A percentile compares a stretch with the other conserved stretches of the same genome.
phyloP scores from a whole-genome alignment of 768 basidiomycete species.

The Leccinellum albellum region DNA sequence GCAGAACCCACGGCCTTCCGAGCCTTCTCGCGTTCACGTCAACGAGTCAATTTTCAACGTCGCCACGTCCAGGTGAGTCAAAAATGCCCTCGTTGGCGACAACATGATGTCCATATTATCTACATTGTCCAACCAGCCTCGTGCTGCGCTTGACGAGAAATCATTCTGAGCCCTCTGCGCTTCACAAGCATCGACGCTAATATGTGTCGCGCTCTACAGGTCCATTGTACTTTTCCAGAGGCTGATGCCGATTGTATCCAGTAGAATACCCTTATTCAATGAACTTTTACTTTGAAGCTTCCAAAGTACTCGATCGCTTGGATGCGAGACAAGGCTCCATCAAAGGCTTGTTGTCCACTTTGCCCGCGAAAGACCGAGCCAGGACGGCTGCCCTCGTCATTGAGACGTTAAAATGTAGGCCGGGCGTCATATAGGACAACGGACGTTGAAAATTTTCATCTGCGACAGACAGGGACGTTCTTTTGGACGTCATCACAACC shows the following conservation, averaged over 20 bases:
- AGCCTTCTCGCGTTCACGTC: neutral
- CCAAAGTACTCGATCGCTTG: conserved; percentile 76
- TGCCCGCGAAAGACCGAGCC: conserved; percentile 72
- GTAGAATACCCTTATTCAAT: conserved; percentile 43
- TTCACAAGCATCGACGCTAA: conserved; percentile 26
- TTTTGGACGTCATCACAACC: conserved; percentile 64
- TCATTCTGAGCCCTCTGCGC: conserved; percentile 22
- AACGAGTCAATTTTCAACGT: neutral
- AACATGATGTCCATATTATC: conserved; percentile 71
- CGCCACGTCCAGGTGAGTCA: conserved; percentile 16
- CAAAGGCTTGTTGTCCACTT: conserved; percentile 71
- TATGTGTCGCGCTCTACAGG: conserved; percentile 7
- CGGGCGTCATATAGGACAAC: neutral
- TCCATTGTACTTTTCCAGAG: conserved; percentile 18
- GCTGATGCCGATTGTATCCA: conserved; percentile 25
- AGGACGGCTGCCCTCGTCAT: conserved; percentile 85
- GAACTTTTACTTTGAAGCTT: conserved; percentile 96
- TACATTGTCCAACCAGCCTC: conserved; percentile 83
- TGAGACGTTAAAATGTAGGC: conserved; percentile 91
- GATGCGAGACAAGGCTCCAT: conserved; percentile 91
- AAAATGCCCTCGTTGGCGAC: conserved; percentile 1
- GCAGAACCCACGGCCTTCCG: neutral
- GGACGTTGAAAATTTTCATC: conserved; percentile 2
- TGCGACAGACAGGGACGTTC: conserved; percentile 67
- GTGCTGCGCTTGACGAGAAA: conserved; percentile 48